Conservation (phyloP, 2,329 filamentous ascomycete genomes). For the Mycocentrospora acerina region DNA sequence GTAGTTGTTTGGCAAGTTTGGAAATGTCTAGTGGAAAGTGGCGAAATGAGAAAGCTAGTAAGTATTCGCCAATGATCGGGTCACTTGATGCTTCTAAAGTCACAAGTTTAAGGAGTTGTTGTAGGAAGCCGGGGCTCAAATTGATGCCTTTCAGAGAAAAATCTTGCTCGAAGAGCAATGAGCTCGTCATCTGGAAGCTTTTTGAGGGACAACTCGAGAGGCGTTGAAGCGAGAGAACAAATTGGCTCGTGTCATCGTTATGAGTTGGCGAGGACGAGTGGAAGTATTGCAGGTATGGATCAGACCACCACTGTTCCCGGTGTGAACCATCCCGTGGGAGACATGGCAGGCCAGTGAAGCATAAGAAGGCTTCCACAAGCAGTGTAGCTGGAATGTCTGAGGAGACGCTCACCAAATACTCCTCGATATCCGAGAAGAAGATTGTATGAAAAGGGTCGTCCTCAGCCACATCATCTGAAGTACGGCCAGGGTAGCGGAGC, state of each 20-base stretch:
- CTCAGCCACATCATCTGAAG: constrained; percentile 71
- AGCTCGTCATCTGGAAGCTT: constrained; percentile 23
- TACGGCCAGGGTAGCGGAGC: constrained; percentile 67
- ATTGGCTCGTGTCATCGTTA: constrained; percentile 11
- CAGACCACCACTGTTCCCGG: constrained; percentile 47
- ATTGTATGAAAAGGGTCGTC: constrained; percentile 83
- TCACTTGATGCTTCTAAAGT: constrained; percentile 40
- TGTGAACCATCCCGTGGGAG: constrained; percentile 29
- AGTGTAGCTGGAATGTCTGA: constrained; percentile 41
- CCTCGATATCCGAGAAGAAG: constrained; percentile 73
- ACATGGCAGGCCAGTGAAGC: constrained; percentile 54
- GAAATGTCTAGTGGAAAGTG: constrained; percentile 58
- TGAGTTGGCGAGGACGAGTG: not conserved
- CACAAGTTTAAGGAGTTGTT: constrained; percentile 58
- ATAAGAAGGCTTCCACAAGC: constrained; percentile 67
- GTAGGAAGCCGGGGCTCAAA: constrained; percentile 20
- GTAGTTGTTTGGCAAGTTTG: constrained; percentile 70
- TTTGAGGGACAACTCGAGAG: constrained; percentile 15
- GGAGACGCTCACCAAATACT: constrained; percentile 56
- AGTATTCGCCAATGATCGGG: constrained; percentile 65
- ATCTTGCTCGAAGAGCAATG: constrained; percentile 25
- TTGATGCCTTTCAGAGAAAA: constrained; percentile 16
- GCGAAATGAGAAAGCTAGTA: constrained; percentile 65
- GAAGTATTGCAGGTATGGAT: constrained; percentile 55
- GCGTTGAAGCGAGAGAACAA: constrained; percentile 4